Evolutionary conservation across 192 early-diverging fungal species (phyloP), one percentile per base, ranked within the genome.

Genomic region (Coemansia sp.): DNA sequence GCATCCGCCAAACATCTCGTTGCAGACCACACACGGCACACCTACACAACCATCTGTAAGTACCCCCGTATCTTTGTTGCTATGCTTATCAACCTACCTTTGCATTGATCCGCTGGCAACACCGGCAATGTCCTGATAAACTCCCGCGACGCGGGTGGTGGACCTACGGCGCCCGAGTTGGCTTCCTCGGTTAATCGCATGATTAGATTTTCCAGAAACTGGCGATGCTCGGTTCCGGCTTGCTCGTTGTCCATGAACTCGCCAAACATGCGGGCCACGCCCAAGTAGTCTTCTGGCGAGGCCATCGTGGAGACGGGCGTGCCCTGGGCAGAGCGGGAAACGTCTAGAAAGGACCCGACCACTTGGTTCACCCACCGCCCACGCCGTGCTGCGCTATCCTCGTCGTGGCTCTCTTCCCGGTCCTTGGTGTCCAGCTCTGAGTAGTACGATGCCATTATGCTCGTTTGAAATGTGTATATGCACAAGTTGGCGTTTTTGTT

Each of bases 141-240:
- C 40, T 70, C 68, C 23, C 53, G 60, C 39, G 75, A 78, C 11
- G 75, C 75, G 10, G 75, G 75, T 20, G 75, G 75, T 1, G 75
- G 75, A 11, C 75, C 75, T 26, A 47, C 58, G 11, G 58, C 30
- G 12, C 47, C 56, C 10, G 73, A 38, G 30, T 60, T 69, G 12
- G 73, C 66, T 36, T 76, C 73, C 30, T 76, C 73, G 34, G 61
- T 43, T 10, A 76, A 63, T 18, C 69, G 66, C 66, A 69, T 66
- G 12, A 76, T 64, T 3, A 76, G 51, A 31, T 31, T 58, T 39
- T 76, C 73, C 0, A 76, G 63, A 30, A 76, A 70, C 56, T 53
- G 53, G 48, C 66, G 73, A 60, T 76, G 73, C 11, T 51, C 62
- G 2, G 73, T 55, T 16, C 48, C 57, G 15, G 16, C 30, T 31